Evolutionary conservation across 2,329 filamentous ascomycete genomes (phyloP).

Genomic region (Juglanconis sp.): DNA sequence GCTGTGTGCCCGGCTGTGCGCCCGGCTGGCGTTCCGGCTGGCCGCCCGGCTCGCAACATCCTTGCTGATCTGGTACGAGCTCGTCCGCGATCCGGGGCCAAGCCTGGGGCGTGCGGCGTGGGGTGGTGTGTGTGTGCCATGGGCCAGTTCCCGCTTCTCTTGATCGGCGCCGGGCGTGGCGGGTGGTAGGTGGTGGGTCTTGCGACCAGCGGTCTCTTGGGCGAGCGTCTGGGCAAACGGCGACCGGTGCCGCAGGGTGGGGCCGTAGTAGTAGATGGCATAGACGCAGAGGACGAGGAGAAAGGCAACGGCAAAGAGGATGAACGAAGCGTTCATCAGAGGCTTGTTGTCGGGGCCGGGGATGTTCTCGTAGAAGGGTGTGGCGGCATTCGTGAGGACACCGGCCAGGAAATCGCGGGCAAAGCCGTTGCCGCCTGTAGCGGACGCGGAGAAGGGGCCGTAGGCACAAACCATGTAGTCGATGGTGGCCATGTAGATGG

Average conservation of each 20-base stretch:
- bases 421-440: constrained; percentile 74
- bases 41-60: constrained; percentile 6
- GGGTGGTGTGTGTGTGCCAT: not conserved
- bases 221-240: constrained; percentile 64
- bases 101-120: constrained; percentile 7
- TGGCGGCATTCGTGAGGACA: constrained; percentile 65
- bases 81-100: constrained; percentile 11
- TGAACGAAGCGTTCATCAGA: constrained; percentile 53
- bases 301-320: constrained; percentile 60
- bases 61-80: constrained; percentile 13
- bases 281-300: constrained; percentile 62
- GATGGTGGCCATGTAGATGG: constrained; percentile 72
- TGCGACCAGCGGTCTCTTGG: constrained; percentile 22
- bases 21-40: constrained; percentile 10
- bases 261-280: constrained; percentile 64
- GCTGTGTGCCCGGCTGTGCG: constrained; percentile 9
- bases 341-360: constrained; percentile 36
- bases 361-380: constrained; percentile 62
- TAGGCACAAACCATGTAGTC: constrained; percentile 77
- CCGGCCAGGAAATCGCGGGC: constrained; percentile 71
- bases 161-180: not conserved
- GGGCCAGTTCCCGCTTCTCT: not conserved
- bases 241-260: constrained; percentile 55
- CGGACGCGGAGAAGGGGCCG: constrained; percentile 69
- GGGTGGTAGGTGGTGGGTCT: not conserved